Evolutionary conservation across 2,329 filamentous ascomycete genomes (phyloP).

Genomic region (Colletotrichum sojae): DNA sequence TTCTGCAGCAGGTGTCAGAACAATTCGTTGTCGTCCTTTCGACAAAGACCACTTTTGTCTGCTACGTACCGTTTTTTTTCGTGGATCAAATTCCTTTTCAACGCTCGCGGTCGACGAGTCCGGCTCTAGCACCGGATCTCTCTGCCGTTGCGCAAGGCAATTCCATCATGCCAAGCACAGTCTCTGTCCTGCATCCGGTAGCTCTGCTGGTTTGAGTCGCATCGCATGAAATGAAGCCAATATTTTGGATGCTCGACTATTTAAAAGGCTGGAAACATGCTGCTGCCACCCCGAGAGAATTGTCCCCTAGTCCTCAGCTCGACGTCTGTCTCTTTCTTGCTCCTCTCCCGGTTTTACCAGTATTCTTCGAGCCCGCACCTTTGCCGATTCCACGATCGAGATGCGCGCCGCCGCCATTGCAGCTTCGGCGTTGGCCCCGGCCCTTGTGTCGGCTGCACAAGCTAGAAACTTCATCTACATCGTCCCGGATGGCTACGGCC

Average conservation of each 20-base stretch:
- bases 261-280: slow-evolving; percentile 5
- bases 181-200: slow-evolving; percentile 9
- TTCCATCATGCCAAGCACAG: slow-evolving; percentile 19
- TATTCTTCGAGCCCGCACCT: slow-evolving; percentile 2
- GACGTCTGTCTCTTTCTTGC: neutral
- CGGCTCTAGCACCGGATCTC: neutral
- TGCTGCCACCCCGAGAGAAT: slow-evolving; percentile 7
- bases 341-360: neutral
- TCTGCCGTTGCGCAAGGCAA: slow-evolving; percentile 21
- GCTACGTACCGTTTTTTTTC: neutral
- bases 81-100: neutral
- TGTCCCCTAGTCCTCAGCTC: neutral
- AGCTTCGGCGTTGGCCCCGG: slow-evolving; percentile 25
- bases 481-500: slow-evolving; percentile 50
- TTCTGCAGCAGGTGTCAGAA: slow-evolving; percentile 27
- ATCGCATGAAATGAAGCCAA: slow-evolving; percentile 9
- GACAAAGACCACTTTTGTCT: neutral
- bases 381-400: slow-evolving; percentile 21
- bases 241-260: neutral
- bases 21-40: slow-evolving; percentile 16
- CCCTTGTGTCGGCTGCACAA: slow-evolving; percentile 27
- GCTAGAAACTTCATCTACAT: slow-evolving; percentile 52
- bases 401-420: slow-evolving; percentile 35
- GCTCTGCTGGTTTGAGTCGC: neutral
- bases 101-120: neutral